Conservation (phyloP, 1,139 yeast genomes). For the Keqinozyma sinolaborantium region DNA sequence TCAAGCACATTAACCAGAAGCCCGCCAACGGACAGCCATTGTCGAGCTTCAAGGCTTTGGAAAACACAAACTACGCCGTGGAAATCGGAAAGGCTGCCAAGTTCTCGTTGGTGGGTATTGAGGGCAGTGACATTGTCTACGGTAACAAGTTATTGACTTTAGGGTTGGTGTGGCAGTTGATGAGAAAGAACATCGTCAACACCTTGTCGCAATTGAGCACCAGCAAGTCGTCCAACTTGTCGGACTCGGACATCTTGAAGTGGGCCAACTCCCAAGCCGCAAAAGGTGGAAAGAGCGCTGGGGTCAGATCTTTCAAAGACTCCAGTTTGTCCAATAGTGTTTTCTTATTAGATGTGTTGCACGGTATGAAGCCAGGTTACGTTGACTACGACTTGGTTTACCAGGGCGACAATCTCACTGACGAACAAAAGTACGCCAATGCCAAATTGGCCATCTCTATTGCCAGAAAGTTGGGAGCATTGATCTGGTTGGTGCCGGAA, state of each 20-base stretch:
- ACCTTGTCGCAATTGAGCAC: constrained; percentile 72
- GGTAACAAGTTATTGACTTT: constrained; percentile 86
- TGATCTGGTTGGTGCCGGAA: constrained; percentile 99
- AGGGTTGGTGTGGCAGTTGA: constrained; percentile 98
- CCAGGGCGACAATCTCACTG: constrained; percentile 58
- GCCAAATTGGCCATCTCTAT: constrained; percentile 96
- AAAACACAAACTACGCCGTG: constrained; percentile 94
- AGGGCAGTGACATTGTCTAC: constrained; percentile 95
- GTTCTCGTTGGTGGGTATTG: constrained; percentile 94
- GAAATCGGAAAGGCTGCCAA: constrained; percentile 91
- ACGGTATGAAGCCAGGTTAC: constrained; percentile 95
- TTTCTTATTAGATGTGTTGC: constrained; percentile 82
- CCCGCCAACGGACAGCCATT: constrained; percentile 70
- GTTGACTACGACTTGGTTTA: constrained; percentile 92
- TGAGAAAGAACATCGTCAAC: constrained; percentile 90
- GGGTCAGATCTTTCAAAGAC: constrained; percentile 84
- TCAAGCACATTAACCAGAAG: constrained; percentile 77
- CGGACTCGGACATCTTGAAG: constrained; percentile 81
- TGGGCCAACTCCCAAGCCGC: constrained; percentile 90
- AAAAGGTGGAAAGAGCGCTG: constrained; percentile 73
- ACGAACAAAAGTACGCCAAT: constrained; percentile 87
- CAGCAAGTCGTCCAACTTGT: constrained; percentile 58
- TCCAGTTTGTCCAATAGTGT: constrained; percentile 70
- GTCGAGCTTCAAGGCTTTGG: constrained; percentile 90
- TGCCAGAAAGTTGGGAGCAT: constrained; percentile 96